Evolutionary conservation across 495 filamentous ascomycete genomes (phyloP), one percentile per base, ranked within the genome.

Genomic region (Massariosphaeria phaeospora): DNA sequence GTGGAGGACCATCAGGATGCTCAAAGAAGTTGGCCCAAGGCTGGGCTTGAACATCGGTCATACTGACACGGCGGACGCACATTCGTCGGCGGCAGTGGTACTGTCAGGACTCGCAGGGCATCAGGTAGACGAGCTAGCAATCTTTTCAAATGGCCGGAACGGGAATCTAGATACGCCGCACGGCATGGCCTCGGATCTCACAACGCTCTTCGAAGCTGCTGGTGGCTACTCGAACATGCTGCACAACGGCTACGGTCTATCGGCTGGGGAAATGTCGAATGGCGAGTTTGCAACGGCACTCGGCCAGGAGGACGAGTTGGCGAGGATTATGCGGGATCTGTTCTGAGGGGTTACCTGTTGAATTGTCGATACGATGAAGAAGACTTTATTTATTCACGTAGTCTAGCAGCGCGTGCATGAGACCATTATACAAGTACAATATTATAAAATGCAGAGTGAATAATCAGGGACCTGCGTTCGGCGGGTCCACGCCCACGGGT

Each of bases 11-110:
- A 85, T 95, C 65, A 79, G 82, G 40, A 82, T 83, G 0, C 75
- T 96, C 9, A 87, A 89, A 44, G 86, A 85, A 52, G 81, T 91
- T 26, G 90, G 84, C 0, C 85, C 88, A 15, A 82, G 82, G 57
- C 73, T 96, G 0, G 90, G 90, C 0, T 75, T 95, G n/a, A 60
- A 65, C 20, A 26, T 56, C 64, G 79, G 35, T 48, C 69, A 33
- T 24, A 26, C 29, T 9, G 61, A 68, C 20, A 49, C 48, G 9
- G 52, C 61, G 17, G 81, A 85, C 59, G 74, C 82, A 18, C 82
- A 85, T 62, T 84, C 80, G 4, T 76, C 70, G 9, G 84, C 84
- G 18, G 84, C 84, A 2, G 77, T 87, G 7, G 83, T 82, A 3
- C 87, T 88, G 84, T 83, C 84, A 13, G 84, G 83, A 8, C 71